phyloP scores from a whole-genome alignment of 202 grass and related monocot genomes.

The Bolboschoenoplectus hybrid region DNA sequence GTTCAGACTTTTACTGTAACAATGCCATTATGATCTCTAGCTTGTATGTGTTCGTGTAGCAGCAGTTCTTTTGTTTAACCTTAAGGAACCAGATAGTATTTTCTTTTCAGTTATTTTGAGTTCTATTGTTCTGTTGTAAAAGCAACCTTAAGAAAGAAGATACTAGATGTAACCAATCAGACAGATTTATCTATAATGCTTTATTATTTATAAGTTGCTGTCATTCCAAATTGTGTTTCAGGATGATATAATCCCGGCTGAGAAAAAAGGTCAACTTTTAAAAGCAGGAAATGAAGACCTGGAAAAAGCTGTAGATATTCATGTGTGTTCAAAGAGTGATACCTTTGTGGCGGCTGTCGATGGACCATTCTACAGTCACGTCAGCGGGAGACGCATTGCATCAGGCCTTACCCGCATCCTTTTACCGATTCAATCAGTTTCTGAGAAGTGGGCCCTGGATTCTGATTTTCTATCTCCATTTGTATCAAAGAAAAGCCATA shows the following conservation, averaged over 20 bases:
- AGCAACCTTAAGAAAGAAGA: not conserved
- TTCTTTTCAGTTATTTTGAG: no score
- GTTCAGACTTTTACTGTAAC: not conserved
- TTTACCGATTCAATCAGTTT: constrained; percentile 43
- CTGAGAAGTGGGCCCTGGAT: constrained; percentile 33
- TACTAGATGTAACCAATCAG: not conserved
- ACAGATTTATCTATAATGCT: not conserved
- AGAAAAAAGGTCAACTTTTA: constrained; percentile 68
- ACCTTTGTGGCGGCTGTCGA: constrained; percentile 66
- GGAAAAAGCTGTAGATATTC: constrained; percentile 66
- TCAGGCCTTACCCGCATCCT: constrained; percentile 63
- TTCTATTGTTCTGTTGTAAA: no score
- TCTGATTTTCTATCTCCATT: constrained; percentile 71
- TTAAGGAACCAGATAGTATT: not conserved
- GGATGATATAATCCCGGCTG: constrained; percentile 73
- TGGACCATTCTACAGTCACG: constrained; percentile 71
- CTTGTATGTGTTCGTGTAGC: not conserved
- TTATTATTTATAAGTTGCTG: not conserved
- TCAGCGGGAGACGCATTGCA: constrained; percentile 70
- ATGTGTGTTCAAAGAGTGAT: constrained; percentile 67
- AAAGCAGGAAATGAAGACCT: constrained; percentile 61
- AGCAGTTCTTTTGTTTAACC: not conserved
- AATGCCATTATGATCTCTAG: not conserved
- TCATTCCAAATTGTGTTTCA: constrained; percentile 32
- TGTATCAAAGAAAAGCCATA: constrained; percentile 72